These are phyloP conservation scores for Polymyxa betae DNA, from an alignment of 208 protist species.

Conservation along the genomic window DNA sequence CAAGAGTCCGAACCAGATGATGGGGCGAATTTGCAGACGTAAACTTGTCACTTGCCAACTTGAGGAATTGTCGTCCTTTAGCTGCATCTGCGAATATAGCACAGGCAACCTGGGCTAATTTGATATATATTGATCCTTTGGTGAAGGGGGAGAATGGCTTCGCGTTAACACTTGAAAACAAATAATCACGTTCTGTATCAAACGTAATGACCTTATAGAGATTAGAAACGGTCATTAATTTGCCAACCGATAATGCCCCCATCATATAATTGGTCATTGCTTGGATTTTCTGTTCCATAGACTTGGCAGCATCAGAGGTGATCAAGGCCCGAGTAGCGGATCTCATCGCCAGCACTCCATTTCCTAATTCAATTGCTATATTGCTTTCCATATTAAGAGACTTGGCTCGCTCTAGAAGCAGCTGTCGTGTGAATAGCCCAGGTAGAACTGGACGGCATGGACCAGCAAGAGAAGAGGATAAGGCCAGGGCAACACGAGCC, in stretches of 20 bases:
- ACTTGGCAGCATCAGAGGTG: background rate
- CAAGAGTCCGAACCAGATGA: background rate
- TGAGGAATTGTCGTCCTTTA: background rate
- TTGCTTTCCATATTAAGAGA: background rate
- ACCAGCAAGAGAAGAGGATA: background rate
- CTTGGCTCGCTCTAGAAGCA: slow-evolving; percentile 34
- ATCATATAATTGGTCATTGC: slow-evolving; percentile 23
- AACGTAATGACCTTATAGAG: background rate
- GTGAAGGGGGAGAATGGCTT: background rate
- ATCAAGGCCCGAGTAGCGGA: background rate
- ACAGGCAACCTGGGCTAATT: background rate
- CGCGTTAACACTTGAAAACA: background rate
- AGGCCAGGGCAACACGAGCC: background rate
- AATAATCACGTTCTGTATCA: background rate
- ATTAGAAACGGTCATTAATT: background rate
- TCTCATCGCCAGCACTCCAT: background rate
- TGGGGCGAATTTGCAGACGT: slow-evolving; percentile 9
- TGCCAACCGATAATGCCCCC: background rate
- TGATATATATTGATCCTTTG: background rate
- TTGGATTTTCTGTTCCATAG: background rate
- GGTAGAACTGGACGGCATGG: background rate
- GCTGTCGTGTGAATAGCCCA: background rate
- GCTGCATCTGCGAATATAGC: background rate
- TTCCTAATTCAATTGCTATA: background rate
- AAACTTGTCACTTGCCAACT: background rate